Percentiles rank a stretch among this genome's conserved stretches.
Conservation (phyloP, 352 stramenopile genomes). For the Nothophytophthora sp. region DNA sequence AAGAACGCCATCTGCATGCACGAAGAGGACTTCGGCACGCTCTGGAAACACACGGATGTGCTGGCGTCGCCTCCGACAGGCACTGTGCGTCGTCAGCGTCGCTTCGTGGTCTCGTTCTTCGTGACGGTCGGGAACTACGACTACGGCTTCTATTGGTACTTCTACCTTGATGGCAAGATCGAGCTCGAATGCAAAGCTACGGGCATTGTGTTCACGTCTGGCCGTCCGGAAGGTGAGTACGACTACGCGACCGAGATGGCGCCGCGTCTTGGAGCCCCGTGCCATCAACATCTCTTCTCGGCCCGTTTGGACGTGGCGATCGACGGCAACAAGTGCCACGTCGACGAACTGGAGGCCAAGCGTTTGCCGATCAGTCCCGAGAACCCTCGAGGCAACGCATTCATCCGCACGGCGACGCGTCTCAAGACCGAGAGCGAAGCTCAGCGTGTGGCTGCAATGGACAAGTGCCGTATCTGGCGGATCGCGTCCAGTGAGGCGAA, state of each 20-base stretch:
- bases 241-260: slow-evolving; percentile 35
- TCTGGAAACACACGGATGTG: slow-evolving; percentile 60
- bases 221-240: slow-evolving; percentile 39
- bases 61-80: slow-evolving; percentile 3
- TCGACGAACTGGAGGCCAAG: slow-evolving; percentile 47
- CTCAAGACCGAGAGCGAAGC: slow-evolving; percentile 37
- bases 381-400: slow-evolving; percentile 53
- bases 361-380: slow-evolving; percentile 13
- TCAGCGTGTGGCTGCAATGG: slow-evolving; percentile 29
- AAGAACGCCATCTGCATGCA: slow-evolving; percentile 77
- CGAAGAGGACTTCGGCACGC: slow-evolving; percentile 66
- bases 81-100: slow-evolving; percentile 37
- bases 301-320: slow-evolving; percentile 64
- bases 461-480: slow-evolving; percentile 46
- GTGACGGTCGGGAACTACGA: slow-evolving; percentile 74
- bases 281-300: slow-evolving; percentile 75
- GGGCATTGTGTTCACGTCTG: slow-evolving; percentile 62
- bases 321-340: slow-evolving; percentile 36
- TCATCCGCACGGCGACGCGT: slow-evolving; percentile 37
- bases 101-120: slow-evolving; percentile 66
- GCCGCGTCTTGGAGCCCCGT: slow-evolving; percentile 44
- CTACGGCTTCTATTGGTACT: slow-evolving; percentile 62
- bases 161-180: slow-evolving; percentile 60
- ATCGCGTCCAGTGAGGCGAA: slow-evolving; percentile 46
- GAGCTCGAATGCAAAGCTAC: slow-evolving; percentile 68